Conservation (phyloP, 345 rosid genomes). For the Boechera retrofracta region DNA sequence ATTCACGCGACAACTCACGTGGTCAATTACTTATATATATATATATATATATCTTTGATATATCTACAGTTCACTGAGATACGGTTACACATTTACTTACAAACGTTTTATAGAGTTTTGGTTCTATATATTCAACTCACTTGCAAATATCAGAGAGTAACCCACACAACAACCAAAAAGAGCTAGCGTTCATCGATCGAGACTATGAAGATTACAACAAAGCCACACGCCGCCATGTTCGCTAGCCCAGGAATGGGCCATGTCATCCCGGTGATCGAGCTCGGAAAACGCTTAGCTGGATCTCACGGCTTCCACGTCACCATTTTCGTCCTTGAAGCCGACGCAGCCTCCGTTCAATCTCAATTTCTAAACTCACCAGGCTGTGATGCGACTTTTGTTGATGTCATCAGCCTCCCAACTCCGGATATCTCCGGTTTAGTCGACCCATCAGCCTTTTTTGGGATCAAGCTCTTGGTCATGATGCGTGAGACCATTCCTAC, state of each 20-base stretch:
- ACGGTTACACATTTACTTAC: neutral
- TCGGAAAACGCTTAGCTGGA: slow-evolving; percentile 42
- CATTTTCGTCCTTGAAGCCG: slow-evolving; percentile 40
- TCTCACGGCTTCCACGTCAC: slow-evolving; percentile 41
- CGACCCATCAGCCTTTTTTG: slow-evolving; percentile 36
- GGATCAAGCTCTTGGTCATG: slow-evolving; percentile 39
- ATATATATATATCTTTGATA: neutral
- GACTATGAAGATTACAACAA: slow-evolving; percentile 36
- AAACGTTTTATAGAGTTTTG: neutral
- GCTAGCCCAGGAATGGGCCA: slow-evolving; percentile 50
- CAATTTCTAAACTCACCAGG: slow-evolving; percentile 39
- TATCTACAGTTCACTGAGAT: neutral
- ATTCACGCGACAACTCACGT: slow-evolving; percentile 6
- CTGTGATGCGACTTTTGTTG: slow-evolving; percentile 24
- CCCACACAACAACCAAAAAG: neutral
- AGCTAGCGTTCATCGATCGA: neutral
- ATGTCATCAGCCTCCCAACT: slow-evolving; percentile 49
- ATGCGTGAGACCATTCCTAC: slow-evolving; percentile 52
- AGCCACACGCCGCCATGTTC: slow-evolving; percentile 37
- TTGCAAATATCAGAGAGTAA: neutral
- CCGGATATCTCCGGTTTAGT: slow-evolving; percentile 51
- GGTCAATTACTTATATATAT: neutral
- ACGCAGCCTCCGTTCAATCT: slow-evolving; percentile 47
- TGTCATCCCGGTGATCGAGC: slow-evolving; percentile 42
- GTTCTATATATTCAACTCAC: slow-evolving; percentile 20